phyloP scores from a whole-genome alignment of 2,329 filamentous ascomycete genomes.

The Curvularia spicifera region DNA sequence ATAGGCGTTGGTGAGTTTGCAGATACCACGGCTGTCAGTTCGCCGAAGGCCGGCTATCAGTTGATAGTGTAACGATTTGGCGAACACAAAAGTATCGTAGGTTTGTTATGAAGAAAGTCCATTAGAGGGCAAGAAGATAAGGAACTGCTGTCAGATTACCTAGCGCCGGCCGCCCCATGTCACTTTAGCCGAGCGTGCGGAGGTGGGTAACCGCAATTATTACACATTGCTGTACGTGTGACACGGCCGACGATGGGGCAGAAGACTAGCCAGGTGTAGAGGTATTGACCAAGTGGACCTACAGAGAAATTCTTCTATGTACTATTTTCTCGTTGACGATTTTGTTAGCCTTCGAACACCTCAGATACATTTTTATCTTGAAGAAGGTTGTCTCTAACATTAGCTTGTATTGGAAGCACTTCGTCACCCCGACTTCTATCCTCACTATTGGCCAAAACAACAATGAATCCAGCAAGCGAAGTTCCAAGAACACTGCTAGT shows the following conservation, averaged over 20 bases:
- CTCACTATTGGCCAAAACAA: not conserved
- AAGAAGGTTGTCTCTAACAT: not conserved
- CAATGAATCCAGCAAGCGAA: not conserved
- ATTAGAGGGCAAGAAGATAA: slow-evolving; percentile 5
- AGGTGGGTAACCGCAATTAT: not conserved
- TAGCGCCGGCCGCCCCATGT: slow-evolving; percentile 15
- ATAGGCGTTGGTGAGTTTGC: slow-evolving; percentile 9
- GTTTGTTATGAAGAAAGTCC: not conserved
- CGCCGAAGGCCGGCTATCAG: slow-evolving; percentile 2
- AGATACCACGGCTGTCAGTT: slow-evolving; percentile 1
- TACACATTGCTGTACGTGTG: not conserved
- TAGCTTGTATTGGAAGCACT: not conserved
- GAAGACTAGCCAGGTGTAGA: not conserved
- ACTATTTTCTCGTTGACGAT: not conserved
- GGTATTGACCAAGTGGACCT: not conserved
- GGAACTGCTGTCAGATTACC: slow-evolving; percentile 2
- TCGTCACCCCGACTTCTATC: not conserved
- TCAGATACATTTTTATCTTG: not conserved
- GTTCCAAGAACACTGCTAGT: slow-evolving; percentile 48
- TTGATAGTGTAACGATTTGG: not conserved
- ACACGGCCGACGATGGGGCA: not conserved
- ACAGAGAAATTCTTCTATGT: not conserved
- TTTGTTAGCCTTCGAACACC: not conserved
- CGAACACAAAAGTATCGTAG: not conserved
- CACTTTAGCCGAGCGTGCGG: slow-evolving; percentile 4